Evolutionary conservation across 148 eudicot species (phyloP).

Genomic region (Agrostemma githago): DNA sequence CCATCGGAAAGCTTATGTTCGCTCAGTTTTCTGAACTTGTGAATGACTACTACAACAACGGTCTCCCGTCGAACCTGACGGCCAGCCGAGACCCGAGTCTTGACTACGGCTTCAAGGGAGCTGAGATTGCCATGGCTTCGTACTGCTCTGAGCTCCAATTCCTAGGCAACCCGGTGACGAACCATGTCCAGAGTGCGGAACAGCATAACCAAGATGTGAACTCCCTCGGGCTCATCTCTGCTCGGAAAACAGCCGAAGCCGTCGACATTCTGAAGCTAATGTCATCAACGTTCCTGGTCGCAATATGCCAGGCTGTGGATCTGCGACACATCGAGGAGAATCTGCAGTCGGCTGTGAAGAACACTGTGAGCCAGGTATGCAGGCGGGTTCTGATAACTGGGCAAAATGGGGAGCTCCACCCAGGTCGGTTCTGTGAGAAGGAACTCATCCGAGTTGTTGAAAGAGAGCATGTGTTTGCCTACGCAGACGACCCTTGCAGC

Average conservation of each 20-base stretch:
- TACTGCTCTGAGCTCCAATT: constrained; percentile 83
- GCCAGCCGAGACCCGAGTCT: constrained; percentile 76
- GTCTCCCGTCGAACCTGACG: constrained; percentile 73
- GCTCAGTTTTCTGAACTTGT: constrained; percentile 85
- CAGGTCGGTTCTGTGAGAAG: constrained; percentile 66
- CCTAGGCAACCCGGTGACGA: constrained; percentile 75
- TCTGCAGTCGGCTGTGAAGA: constrained; percentile 47
- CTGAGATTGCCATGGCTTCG: constrained; percentile 86
- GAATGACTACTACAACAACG: constrained; percentile 80
- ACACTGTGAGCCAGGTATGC: constrained; percentile 60
- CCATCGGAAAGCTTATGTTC: constrained; percentile 76
- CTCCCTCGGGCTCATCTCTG: constrained; percentile 74
- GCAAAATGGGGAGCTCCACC: constrained; percentile 71
- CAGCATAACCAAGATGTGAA: constrained; percentile 93
- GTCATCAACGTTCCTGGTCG: constrained; percentile 64
- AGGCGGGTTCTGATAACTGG: constrained; percentile 52
- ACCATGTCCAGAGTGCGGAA: constrained; percentile 86
- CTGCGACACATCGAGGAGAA: constrained; percentile 78
- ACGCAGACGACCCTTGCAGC: constrained; percentile 70
- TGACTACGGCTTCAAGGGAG: constrained; percentile 86
- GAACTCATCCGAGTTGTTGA: constrained; percentile 66
- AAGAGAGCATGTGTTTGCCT: constrained; percentile 60
- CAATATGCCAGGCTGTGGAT: constrained; percentile 74
- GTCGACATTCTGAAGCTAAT: constrained; percentile 74
- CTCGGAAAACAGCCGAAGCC: constrained; percentile 74